These are phyloP conservation scores for Phytophthora podocarpi DNA, from an alignment of 352 stramenopile genomes.

Conservation along the genomic window DNA sequence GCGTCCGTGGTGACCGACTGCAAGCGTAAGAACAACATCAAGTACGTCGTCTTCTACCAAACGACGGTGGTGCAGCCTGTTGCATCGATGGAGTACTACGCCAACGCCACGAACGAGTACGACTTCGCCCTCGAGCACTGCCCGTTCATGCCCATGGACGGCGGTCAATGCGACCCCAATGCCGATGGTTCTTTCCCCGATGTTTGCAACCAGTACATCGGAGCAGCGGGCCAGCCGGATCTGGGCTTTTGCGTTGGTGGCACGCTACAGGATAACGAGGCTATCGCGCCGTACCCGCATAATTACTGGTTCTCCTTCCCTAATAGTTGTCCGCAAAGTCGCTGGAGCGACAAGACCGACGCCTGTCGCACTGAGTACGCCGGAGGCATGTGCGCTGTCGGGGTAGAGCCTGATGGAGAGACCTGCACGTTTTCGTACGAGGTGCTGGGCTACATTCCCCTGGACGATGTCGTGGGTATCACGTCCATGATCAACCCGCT, in stretches of 20 bases:
- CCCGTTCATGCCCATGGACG: conserved; percentile 67
- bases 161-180: conserved; percentile 61
- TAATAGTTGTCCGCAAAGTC: conserved; percentile 58
- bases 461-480: conserved; percentile 79
- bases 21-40: conserved; percentile 64
- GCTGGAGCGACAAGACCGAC: conserved; percentile 50
- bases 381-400: conserved; percentile 51
- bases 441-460: conserved; percentile 59
- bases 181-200: conserved; percentile 35
- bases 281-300: conserved; percentile 69
- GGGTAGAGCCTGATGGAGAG: conserved; percentile 58
- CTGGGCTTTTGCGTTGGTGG: conserved; percentile 59
- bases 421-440: conserved; percentile 71
- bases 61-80: conserved; percentile 68
- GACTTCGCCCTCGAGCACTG: conserved; percentile 58
- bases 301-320: conserved; percentile 88
- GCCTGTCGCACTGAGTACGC: conserved; percentile 42
- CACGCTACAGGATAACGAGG: conserved; percentile 47
- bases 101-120: conserved; percentile 35
- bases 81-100: conserved; percentile 53
- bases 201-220: conserved; percentile 62
- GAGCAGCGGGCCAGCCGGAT: conserved; percentile 43
- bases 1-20: conserved; percentile 47
- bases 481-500: conserved; percentile 55
- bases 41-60: conserved; percentile 73